Evolutionary conservation across 164 flowering plant species (phyloP).

Genomic region (Berberis vulgaris): DNA sequence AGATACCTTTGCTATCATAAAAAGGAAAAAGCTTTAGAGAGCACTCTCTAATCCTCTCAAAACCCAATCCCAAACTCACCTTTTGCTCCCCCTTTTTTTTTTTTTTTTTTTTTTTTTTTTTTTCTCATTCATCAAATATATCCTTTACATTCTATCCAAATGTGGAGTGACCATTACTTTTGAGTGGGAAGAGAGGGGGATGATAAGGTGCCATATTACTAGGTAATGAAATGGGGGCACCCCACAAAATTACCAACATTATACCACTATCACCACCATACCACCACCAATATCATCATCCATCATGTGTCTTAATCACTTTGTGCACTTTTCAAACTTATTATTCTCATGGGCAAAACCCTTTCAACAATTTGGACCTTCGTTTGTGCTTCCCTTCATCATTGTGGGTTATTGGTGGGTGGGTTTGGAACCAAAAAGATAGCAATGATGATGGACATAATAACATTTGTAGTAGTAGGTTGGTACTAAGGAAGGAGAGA

Average conservation of each 20-base stretch:
- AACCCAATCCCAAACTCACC: too few species aligned
- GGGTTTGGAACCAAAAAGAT: conserved; percentile 1
- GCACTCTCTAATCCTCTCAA: too few species aligned
- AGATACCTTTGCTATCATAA: too few species aligned
- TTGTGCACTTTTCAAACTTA: neutral
- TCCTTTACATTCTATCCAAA: too few species aligned
- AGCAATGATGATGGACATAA: neutral
- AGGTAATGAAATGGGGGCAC: conserved; percentile 3
- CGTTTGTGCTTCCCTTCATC: conserved; percentile 15
- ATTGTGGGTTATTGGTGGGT: neutral
- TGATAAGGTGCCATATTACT: conserved; percentile 15
- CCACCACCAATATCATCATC: conserved; percentile 6
- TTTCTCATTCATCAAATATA: too few species aligned
- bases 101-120: too few species aligned
- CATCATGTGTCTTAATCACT: conserved; percentile 13
- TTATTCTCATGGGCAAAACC: neutral
- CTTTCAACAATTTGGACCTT: conserved; percentile 7
- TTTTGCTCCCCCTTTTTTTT: too few species aligned
- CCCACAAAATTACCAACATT: neutral
- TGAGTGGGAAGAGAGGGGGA: conserved; percentile 7
- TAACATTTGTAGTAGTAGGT: neutral
- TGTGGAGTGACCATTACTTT: conserved; percentile 2
- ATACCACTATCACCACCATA: neutral
- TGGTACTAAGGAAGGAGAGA: neutral
- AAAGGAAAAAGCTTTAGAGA: too few species aligned